Base-by-base conservation (phyloP, 2,329 filamentous ascomycete species). In the Arachnopeziza araneosa region DNA sequence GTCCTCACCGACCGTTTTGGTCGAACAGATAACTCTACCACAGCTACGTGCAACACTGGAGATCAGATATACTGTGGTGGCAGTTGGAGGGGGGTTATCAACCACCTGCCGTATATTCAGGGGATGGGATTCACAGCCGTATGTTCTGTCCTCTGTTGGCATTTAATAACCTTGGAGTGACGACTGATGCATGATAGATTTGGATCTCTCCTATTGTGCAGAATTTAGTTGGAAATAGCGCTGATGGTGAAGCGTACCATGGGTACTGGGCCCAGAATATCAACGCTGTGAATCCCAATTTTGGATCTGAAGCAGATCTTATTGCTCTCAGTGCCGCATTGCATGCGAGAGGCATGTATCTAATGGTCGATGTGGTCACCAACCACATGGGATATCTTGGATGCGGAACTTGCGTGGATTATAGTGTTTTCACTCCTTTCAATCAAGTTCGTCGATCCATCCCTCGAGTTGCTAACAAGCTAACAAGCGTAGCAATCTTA, bases 281-380 rank as follows among this genome's bases (percentile, higher is more conserved):
- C 17, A 77, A 81, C 60, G 60, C 70, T 0, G 61, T 82, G 50
- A 82, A 83, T 65, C 68, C 72, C 2, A 76, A 80, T 60, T 82
- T 80, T 60, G 80, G 80, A 4, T 76, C 75, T 14, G 72, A 71
- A 24, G 71, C 75, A 30, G 79, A 82, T 63, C 68, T 83, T 58
- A 74, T 77, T 44, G 76, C 75, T 53, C 68, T 83, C 10, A 76
- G 75, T 48, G 70, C 68, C 30, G 75, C 77, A 9, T 68, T 81
- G 12, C 80, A 82, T 66, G 64, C 63, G 17, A 74, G 70, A 64
- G 77, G 74, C 60, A 82, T 78, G 79, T 80, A 78, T 62, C 64
- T 83, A 12, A 81, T 82, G 79, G 74, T 80, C 52, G 80, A 82
- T 63, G 75, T 79, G 1, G 79, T 81, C 10, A 75, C 78, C 49